A percentile compares a stretch with the other conserved stretches of the same genome.
Evolutionary conservation across 2,329 filamentous ascomycete species (phyloP).

Genomic region (Sporothrix pseudoabietina): DNA sequence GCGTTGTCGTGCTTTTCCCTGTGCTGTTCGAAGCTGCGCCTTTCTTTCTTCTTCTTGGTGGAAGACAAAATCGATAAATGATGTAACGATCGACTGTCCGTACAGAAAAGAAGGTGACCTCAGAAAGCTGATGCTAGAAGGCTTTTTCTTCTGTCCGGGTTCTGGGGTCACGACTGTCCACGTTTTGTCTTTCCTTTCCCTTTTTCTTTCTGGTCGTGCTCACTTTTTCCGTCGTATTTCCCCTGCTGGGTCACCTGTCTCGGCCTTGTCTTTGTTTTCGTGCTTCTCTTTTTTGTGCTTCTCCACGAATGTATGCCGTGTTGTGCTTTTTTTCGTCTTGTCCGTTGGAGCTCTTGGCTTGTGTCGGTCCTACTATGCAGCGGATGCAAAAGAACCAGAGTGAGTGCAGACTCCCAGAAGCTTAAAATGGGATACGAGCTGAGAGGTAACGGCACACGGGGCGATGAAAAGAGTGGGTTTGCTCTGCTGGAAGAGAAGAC

Average conservation of each 20-base stretch:
- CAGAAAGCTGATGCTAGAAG: not conserved
- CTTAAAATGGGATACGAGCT: constrained; percentile 23
- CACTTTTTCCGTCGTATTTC: not conserved
- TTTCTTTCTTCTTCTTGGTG: not conserved
- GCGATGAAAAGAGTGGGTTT: not conserved
- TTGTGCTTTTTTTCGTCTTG: not conserved
- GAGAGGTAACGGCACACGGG: constrained; percentile 23
- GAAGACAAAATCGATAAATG: not conserved
- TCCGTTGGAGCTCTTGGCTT: not conserved
- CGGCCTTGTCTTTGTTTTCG: not conserved
- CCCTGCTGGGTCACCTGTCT: constrained; percentile 6
- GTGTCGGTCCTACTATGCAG: not conserved
- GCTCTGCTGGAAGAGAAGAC: not conserved
- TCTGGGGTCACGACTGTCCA: constrained; percentile 17
- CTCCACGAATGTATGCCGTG: not conserved
- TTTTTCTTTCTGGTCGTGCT: not conserved
- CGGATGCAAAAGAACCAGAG: not conserved
- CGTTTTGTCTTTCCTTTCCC: constrained; percentile 7
- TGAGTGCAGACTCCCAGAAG: not conserved
- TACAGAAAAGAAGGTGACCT: not conserved
- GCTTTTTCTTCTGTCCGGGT: not conserved
- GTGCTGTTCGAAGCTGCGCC: not conserved
- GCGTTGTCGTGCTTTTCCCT: not conserved
- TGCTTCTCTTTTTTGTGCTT: not conserved
- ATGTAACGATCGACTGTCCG: constrained; percentile 13